Percentiles rank a stretch among this genome's conserved stretches.
Evolutionary conservation across 1,284 basidiomycete genomes (phyloP).

Genomic region (Cutaneotrichosporon cavernicola): DNA sequence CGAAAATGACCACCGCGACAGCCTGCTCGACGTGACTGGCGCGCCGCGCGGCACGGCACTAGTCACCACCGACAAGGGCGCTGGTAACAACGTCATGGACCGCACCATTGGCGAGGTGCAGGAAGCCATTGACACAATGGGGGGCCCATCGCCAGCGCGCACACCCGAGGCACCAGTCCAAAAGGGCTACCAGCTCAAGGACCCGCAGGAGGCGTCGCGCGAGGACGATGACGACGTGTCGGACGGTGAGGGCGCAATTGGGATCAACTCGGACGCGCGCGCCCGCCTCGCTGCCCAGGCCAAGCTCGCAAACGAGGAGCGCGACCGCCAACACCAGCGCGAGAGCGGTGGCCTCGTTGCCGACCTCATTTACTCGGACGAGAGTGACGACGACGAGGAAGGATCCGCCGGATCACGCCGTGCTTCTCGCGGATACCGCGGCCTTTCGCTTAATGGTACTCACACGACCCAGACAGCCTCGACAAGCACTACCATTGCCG

Average conservation of each 20-base stretch:
- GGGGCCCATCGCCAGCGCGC: conserved; percentile 4
- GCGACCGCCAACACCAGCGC: conserved; percentile 53
- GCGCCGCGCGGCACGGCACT: conserved; percentile 14
- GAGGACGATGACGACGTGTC: conserved; percentile 53
- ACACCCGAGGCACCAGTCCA: not conserved
- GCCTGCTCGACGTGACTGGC: conserved; percentile 22
- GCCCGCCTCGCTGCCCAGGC: conserved; percentile 72
- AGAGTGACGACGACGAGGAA: conserved; percentile 53
- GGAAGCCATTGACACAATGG: conserved; percentile 76
- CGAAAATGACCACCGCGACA: conserved; percentile 18
- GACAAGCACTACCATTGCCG: conserved; percentile 10
- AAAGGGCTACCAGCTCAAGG: conserved; percentile 23
- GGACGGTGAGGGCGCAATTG: conserved; percentile 55
- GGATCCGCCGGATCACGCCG: conserved; percentile 4
- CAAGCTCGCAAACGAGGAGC: conserved; percentile 57
- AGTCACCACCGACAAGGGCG: not conserved
- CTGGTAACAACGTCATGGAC: conserved; percentile 62
- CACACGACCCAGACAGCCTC: not conserved
- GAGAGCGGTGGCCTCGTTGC: conserved; percentile 38
- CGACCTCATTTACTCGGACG: conserved; percentile 52
- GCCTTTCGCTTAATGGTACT: conserved; percentile 23
- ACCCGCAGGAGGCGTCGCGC: conserved; percentile 52
- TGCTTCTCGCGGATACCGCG: conserved; percentile 17
- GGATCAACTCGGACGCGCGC: conserved; percentile 62
- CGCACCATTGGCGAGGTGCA: conserved; percentile 84